Percentiles rank a stretch among this genome's conserved stretches.
These are phyloP conservation scores for Mediolabrus comicus DNA, from an alignment of 108 stramenopile genomes.

Conservation along the genomic window DNA sequence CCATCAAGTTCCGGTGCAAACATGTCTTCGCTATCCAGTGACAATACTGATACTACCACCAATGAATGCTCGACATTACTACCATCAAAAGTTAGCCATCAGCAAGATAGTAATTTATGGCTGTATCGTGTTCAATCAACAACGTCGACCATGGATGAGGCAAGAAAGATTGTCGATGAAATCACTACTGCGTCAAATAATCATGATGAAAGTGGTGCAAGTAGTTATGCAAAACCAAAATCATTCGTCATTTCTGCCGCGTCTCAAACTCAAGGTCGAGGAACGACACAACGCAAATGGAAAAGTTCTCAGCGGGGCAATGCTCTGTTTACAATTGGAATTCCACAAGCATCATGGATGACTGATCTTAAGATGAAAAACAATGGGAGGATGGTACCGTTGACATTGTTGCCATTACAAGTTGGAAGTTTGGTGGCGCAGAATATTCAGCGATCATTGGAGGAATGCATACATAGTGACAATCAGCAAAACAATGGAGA, in stretches of 20 bases:
- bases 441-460: constrained; percentile 28
- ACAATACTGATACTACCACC: not conserved
- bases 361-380: constrained; percentile 27
- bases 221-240: constrained; percentile 4
- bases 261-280: constrained; percentile 44
- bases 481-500: not conserved
- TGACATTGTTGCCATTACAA: constrained; percentile 59
- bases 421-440: constrained; percentile 63
- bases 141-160: constrained; percentile 51
- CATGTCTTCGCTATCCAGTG: not conserved
- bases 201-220: not conserved
- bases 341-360: constrained; percentile 45
- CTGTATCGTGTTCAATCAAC: constrained; percentile 46
- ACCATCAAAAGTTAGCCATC: constrained; percentile 15
- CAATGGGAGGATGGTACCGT: constrained; percentile 42
- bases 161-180: constrained; percentile 32
- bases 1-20: not conserved
- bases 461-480: not conserved
- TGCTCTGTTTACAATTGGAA: constrained; percentile 47
- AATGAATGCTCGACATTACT: not conserved
- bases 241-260: constrained; percentile 41
- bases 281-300: constrained; percentile 44
- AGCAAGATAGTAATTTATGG: constrained; percentile 35
- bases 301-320: constrained; percentile 38
- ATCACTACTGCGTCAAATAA: constrained; percentile 20